Percentiles rank a stretch among this genome's conserved stretches.
Evolutionary conservation across 148 eudicot species (phyloP).

Genomic region (Vaccinium vitisidaea): DNA sequence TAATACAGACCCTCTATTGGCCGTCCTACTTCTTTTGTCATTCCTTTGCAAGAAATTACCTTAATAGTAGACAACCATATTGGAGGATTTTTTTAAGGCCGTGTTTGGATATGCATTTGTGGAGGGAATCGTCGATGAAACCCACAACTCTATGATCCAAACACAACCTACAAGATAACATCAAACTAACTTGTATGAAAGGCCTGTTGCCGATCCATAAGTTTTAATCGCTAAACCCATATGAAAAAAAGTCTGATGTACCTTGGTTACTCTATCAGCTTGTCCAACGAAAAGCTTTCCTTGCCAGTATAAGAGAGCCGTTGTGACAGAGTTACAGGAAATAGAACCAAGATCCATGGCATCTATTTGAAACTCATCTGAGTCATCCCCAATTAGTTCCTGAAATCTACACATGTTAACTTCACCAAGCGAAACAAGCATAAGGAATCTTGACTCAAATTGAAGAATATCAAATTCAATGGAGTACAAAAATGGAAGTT

Average conservation of each 20-base stretch:
- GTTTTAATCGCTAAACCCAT: background rate
- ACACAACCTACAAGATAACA: background rate
- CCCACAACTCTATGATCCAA: background rate
- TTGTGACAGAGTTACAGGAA: slow-evolving; percentile 65
- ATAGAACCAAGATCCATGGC: slow-evolving; percentile 51
- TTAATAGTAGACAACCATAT: background rate
- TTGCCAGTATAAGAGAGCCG: slow-evolving; percentile 53
- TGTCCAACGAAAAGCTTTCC: slow-evolving; percentile 77
- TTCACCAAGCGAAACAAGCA: background rate
- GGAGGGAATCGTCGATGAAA: background rate
- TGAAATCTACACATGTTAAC: slow-evolving; percentile 24
- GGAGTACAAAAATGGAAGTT: background rate
- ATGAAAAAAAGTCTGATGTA: slow-evolving; percentile 14
- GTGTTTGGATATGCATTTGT: background rate
- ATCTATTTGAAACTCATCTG: slow-evolving; percentile 30
- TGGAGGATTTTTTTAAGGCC: background rate
- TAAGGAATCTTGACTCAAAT: background rate
- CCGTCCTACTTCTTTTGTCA: background rate
- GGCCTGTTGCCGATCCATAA: background rate
- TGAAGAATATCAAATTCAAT: too few species aligned
- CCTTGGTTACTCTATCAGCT: slow-evolving; percentile 74
- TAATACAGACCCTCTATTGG: background rate
- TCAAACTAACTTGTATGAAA: background rate
- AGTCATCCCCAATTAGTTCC: slow-evolving; percentile 51
- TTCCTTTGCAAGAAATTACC: background rate